Conservation (phyloP, 2,329 filamentous ascomycete genomes). For the Fusarium devonianum region DNA sequence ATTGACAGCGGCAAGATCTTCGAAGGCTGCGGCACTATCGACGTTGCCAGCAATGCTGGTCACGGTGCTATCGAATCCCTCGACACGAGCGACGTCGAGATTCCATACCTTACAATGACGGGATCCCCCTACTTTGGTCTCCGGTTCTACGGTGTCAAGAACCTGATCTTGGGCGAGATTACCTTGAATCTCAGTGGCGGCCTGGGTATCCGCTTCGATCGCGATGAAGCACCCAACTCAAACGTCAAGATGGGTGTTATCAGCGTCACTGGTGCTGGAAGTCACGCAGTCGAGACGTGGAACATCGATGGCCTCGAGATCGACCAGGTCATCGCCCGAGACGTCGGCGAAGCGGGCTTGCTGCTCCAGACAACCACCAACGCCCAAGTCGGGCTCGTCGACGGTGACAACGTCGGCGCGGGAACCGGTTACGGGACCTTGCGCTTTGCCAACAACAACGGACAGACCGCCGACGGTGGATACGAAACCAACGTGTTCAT, state of each 20-base stretch:
- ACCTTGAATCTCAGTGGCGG: slow-evolving; percentile 63
- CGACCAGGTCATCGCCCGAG: slow-evolving; percentile 58
- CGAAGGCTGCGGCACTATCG: slow-evolving; percentile 64
- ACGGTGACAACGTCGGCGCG: slow-evolving; percentile 61
- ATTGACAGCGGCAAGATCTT: slow-evolving; percentile 62
- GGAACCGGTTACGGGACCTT: slow-evolving; percentile 64
- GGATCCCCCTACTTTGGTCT: slow-evolving; percentile 64
- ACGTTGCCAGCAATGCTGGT: slow-evolving; percentile 51
- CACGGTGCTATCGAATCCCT: slow-evolving; percentile 61
- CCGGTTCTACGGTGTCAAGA: slow-evolving; percentile 59
- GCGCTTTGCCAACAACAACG: slow-evolving; percentile 65
- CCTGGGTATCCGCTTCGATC: slow-evolving; percentile 64
- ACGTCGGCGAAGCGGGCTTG: slow-evolving; percentile 65
- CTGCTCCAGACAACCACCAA: slow-evolving; percentile 62
- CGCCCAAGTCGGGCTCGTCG: slow-evolving; percentile 60
- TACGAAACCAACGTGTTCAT: slow-evolving; percentile 61
- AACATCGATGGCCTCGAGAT: slow-evolving; percentile 64
- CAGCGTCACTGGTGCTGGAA: slow-evolving; percentile 59
- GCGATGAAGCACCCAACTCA: slow-evolving; percentile 58
- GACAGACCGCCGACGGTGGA: slow-evolving; percentile 54
- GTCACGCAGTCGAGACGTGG: slow-evolving; percentile 66
- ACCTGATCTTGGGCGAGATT: slow-evolving; percentile 58
- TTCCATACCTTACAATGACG: slow-evolving; percentile 65
- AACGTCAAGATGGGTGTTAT: slow-evolving; percentile 63
- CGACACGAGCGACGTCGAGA: slow-evolving; percentile 55